Conservation (phyloP, 768 basidiomycete species). For the Podaxis rugospora region DNA sequence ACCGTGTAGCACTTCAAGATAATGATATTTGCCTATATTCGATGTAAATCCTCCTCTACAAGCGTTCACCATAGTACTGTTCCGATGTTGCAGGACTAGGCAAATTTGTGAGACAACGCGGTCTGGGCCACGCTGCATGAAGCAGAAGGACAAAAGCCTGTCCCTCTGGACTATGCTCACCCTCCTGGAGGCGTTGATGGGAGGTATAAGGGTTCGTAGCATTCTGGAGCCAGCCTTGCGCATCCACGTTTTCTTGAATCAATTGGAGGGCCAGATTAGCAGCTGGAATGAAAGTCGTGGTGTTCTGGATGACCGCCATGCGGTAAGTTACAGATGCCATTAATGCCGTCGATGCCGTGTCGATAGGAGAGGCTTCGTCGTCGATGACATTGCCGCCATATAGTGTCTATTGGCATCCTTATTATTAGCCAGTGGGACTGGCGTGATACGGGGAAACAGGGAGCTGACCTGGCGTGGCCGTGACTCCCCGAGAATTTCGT, state of each 20-base stretch:
- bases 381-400: slow-evolving; percentile 53
- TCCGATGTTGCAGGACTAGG: background rate
- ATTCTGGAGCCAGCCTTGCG: slow-evolving; percentile 38
- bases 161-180: slow-evolving; percentile 48
- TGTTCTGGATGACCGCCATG: slow-evolving; percentile 38
- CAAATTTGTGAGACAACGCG: background rate
- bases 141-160: slow-evolving; percentile 57
- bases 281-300: slow-evolving; percentile 29
- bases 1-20: no score
- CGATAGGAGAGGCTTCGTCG: slow-evolving; percentile 44
- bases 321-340: slow-evolving; percentile 55
- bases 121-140: slow-evolving; percentile 33
- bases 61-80: background rate
- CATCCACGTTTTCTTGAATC: slow-evolving; percentile 32
- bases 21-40: no score
- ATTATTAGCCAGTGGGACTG: background rate
- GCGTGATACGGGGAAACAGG: background rate
- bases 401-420: slow-evolving; percentile 22
- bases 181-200: slow-evolving; percentile 28
- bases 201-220: slow-evolving; percentile 51
- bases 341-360: slow-evolving; percentile 52
- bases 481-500: slow-evolving; percentile 42
- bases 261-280: slow-evolving; percentile 37
- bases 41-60: no score
- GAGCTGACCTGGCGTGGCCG: slow-evolving; percentile 39